Evolutionary conservation across 2,329 filamentous ascomycete species (phyloP).

Genomic region (Phaeoacremonium minimum): DNA sequence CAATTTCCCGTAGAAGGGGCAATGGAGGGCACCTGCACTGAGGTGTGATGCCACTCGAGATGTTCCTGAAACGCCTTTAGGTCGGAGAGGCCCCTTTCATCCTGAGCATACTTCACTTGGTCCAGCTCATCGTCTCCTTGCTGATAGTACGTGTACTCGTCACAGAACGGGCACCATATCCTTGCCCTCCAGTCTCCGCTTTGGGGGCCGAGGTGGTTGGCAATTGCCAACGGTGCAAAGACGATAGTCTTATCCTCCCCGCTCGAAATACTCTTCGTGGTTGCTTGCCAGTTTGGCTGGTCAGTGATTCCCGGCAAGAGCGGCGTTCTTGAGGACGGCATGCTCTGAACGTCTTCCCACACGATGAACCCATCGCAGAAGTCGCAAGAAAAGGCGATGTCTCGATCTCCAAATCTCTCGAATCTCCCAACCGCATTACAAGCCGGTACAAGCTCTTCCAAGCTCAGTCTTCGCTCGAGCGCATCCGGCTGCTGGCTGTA

Average conservation of each 20-base stretch:
- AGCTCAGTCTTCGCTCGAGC: conserved; percentile 13
- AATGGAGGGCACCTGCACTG: conserved; percentile 30
- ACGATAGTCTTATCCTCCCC: conserved; percentile 45
- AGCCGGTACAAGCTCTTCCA: conserved; percentile 42
- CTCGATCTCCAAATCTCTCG: conserved; percentile 48
- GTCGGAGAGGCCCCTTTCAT: conserved; percentile 43
- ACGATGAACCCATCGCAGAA: conserved; percentile 57
- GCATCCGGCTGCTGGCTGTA: conserved; percentile 8
- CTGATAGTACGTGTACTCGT: conserved; percentile 44
- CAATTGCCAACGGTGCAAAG: conserved; percentile 53
- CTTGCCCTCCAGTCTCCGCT: conserved; percentile 47
- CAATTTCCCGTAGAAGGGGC: too few species aligned
- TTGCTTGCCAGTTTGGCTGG: conserved; percentile 48
- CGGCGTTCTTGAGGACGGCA: conserved; percentile 41
- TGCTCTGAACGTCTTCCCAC: conserved; percentile 50
- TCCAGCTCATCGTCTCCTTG: conserved; percentile 49
- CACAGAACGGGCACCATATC: conserved; percentile 52
- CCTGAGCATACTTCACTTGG: conserved; percentile 37
- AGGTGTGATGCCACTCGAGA: conserved; percentile 52
- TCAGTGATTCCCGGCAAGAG: conserved; percentile 17
- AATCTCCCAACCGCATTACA: conserved; percentile 53
- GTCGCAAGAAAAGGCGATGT: conserved; percentile 56
- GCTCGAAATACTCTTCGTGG: conserved; percentile 32
- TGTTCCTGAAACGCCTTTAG: conserved; percentile 47
- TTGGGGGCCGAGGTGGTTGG: conserved; percentile 49